These are phyloP conservation scores for Copromyces sp. DNA, from an alignment of 495 filamentous ascomycete genomes.

Conservation along the genomic window DNA sequence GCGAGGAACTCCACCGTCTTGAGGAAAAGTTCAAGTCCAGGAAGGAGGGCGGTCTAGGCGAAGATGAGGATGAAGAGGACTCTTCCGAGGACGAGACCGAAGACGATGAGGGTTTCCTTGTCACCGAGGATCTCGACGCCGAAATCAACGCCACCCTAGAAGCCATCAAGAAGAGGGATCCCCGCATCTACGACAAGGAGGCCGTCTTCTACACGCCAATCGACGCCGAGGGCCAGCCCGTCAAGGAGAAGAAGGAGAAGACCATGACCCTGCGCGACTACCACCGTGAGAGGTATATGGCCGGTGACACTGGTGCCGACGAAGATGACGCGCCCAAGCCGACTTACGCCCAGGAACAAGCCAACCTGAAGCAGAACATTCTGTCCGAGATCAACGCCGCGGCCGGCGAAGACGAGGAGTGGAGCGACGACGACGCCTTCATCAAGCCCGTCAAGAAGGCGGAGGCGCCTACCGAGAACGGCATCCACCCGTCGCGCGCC, in stretches of 20 bases:
- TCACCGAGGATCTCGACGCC: slow-evolving; percentile 70
- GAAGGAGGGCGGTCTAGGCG: slow-evolving; percentile 10
- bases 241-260: slow-evolving; percentile 56
- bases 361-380: slow-evolving; percentile 62
- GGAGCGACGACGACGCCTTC: slow-evolving; percentile 63
- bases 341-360: slow-evolving; percentile 82
- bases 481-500: slow-evolving; percentile 37
- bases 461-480: slow-evolving; percentile 16
- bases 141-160: slow-evolving; percentile 75
- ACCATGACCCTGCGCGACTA: slow-evolving; percentile 83
- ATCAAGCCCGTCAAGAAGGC: slow-evolving; percentile 49
- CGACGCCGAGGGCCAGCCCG: slow-evolving; percentile 38
- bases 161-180: slow-evolving; percentile 83
- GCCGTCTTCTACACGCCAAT: slow-evolving; percentile 63
- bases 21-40: slow-evolving; percentile 76
- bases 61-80: slow-evolving; percentile 36
- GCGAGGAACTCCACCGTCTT: slow-evolving; percentile 79
- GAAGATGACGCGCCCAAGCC: slow-evolving; percentile 42
- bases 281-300: slow-evolving; percentile 74
- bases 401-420: slow-evolving; percentile 42
- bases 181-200: slow-evolving; percentile 73
- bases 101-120: slow-evolving; percentile 80
- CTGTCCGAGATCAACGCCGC: slow-evolving; percentile 70
- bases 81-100: slow-evolving; percentile 67
- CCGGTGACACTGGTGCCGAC: slow-evolving; percentile 45